Conservation (phyloP, 345 rosid genomes). For the Populus ilicifolia region DNA sequence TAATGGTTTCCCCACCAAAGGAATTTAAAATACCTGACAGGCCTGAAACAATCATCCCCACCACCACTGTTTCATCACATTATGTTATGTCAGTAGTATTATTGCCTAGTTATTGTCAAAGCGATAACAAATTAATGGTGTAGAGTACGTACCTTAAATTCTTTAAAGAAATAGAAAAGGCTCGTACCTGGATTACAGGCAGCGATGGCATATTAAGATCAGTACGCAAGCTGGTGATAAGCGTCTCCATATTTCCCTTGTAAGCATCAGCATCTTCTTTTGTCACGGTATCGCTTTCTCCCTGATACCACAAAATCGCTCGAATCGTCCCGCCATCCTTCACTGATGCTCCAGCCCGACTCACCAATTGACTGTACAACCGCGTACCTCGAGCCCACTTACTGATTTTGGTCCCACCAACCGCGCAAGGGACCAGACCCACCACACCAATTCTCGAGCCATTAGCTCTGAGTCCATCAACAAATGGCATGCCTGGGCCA, state of each 20-base stretch:
- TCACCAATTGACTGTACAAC: conserved; percentile 8
- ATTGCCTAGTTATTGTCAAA: no score
- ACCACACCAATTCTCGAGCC: conserved; percentile 9
- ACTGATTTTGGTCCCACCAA: conserved; percentile 18
- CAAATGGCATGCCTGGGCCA: conserved; percentile 30
- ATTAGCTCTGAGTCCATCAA: neutral
- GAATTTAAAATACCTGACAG: no score
- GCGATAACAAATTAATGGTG: no score
- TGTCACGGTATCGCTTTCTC: conserved; percentile 22
- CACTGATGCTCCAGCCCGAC: conserved; percentile 15
- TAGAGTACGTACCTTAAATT: no score
- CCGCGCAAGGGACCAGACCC: conserved; percentile 24
- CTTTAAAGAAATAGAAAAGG: no score
- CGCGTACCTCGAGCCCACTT: conserved; percentile 18
- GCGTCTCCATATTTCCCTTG: conserved; percentile 11
- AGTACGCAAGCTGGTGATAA: conserved; percentile 12
- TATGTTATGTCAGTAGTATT: no score
- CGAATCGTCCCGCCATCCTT: conserved; percentile 20
- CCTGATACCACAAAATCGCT: conserved; percentile 27
- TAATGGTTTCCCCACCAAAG: no score
- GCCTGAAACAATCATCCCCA: neutral
- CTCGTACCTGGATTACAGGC: conserved; percentile 19
- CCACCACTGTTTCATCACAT: neutral
- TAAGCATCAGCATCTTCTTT: conserved; percentile 19
- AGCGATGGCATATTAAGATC: conserved; percentile 20